These are phyloP conservation scores for Pythium periplocum DNA, from an alignment of 352 stramenopile genomes.

Conservation along the genomic window DNA sequence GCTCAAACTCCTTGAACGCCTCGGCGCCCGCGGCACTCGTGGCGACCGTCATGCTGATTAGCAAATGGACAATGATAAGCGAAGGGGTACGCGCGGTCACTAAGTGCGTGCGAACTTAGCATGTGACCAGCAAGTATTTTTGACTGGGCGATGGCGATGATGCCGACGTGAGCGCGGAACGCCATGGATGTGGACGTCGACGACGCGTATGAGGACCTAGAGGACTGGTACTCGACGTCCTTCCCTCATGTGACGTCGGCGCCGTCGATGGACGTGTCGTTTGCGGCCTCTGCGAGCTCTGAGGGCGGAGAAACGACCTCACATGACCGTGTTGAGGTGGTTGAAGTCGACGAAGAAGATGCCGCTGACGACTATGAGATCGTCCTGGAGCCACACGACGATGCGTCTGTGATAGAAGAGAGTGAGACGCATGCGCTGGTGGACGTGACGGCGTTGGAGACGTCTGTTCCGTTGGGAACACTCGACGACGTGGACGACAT, in stretches of 20 bases:
- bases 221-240: conserved; percentile 20
- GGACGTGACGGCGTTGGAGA: neutral
- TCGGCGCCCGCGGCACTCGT: conserved; percentile 9
- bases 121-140: too few relatives aligned
- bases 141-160: too few relatives aligned
- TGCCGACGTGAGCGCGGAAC: too few relatives aligned
- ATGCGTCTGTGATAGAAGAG: neutral
- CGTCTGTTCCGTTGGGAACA: conserved; percentile 4
- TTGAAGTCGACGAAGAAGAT: conserved; percentile 7
- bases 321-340: neutral
- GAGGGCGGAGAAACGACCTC: neutral
- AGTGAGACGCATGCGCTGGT: neutral
- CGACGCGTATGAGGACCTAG: conserved; percentile 13
- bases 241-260: conserved; percentile 15
- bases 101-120: conserved; percentile 12
- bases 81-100: neutral
- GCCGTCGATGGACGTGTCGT: conserved; percentile 6
- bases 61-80: neutral
- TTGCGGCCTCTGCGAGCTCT: neutral
- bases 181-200: neutral
- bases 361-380: conserved; percentile 8
- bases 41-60: neutral
- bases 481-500: conserved; percentile 2
- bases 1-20: conserved; percentile 65
- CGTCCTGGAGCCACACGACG: neutral